Evolutionary conservation across 2,329 filamentous ascomycete genomes (phyloP), one percentile per base, ranked within the genome.

Genomic region (Thelonectria rubi): DNA sequence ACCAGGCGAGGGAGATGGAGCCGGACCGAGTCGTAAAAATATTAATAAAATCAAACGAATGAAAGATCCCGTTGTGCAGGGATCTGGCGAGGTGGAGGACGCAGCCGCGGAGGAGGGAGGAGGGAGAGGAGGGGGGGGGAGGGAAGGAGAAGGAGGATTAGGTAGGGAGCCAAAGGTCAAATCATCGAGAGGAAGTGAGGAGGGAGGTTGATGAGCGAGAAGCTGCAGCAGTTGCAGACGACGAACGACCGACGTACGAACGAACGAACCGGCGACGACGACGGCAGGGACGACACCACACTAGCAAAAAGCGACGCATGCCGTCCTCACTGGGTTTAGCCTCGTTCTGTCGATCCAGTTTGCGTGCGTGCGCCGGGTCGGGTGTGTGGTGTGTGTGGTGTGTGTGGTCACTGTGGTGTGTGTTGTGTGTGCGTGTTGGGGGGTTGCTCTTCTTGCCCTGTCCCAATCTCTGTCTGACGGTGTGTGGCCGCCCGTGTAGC

Each of bases 321-420:
- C 63, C 62, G 62, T 58, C 68, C 52, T 53, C 60, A 58, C 59
- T 68, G 59, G 61, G 67, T 58, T 60, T 66, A 62, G 59, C 45
- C 45, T 26, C 45, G 21, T 47, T 47, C 14, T 30, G 58, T 54
- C 39, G 50, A 12, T 32, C 39, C 26, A 46, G 47, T 57, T 56
- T 50, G 24, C 34, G 37, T 30, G n/a, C 32, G 39, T 52, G n/a
- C 37, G 43, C 20, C 24, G 21, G 18, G 43, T 18, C 37, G 37
- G 37, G 37, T 14, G 37, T 40, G 37, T 40, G 37, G 37, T 14
- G 14, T 3, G 37, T 12, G 37, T 17, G 48, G 8, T 50, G 26
- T 20, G n/a, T 24, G 17, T 20, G 30, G n/a, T n/a, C n/a, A n/a
- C n/a, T 14, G 26, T 37, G 48, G 18, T 20, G 42, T 24, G 4